Evolutionary conservation across 306 rosid genomes (phyloP).

Genomic region (Lathyrus aphaca): DNA sequence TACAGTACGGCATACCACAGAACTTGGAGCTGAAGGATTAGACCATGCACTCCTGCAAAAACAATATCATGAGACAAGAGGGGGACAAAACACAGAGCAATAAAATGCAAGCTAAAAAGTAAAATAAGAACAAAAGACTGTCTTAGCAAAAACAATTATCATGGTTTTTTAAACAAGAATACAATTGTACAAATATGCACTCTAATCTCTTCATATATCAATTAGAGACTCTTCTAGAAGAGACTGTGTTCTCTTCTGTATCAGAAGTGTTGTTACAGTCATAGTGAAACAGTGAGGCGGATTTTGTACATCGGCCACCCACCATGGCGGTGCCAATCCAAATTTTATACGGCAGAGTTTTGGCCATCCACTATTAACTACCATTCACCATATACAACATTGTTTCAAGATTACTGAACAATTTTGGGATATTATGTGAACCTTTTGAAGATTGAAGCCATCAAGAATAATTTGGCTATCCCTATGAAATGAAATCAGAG

Average conservation of each 20-base stretch:
- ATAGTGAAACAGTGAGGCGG: not conserved
- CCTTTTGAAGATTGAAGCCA: not conserved
- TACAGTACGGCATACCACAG: constrained; percentile 51
- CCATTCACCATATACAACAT: not conserved
- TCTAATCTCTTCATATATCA: constrained; percentile 8
- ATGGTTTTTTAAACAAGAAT: not conserved
- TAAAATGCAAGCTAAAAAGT: constrained; percentile 1
- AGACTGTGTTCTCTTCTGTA: not conserved
- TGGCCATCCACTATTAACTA: not conserved
- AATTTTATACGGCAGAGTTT: not conserved
- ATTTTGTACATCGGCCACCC: not conserved
- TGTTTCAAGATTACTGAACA: constrained; percentile 23
- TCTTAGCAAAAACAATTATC: not conserved
- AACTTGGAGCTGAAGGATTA: constrained; percentile 56
- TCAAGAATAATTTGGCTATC: constrained; percentile 4
- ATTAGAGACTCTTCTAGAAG: constrained; percentile 9
- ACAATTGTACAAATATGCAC: not conserved
- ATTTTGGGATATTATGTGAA: constrained; percentile 1
- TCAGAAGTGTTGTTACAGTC: constrained; percentile 3
- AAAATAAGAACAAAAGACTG: not conserved
- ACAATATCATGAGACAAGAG: constrained; percentile 19
- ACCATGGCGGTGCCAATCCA: not conserved
- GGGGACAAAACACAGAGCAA: not conserved
- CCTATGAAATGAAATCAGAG: constrained; percentile 1
- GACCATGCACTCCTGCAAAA: constrained; percentile 71